Evolutionary conservation across 441 rosid genomes (phyloP).

Genomic region (Gossypium gossypioides): DNA sequence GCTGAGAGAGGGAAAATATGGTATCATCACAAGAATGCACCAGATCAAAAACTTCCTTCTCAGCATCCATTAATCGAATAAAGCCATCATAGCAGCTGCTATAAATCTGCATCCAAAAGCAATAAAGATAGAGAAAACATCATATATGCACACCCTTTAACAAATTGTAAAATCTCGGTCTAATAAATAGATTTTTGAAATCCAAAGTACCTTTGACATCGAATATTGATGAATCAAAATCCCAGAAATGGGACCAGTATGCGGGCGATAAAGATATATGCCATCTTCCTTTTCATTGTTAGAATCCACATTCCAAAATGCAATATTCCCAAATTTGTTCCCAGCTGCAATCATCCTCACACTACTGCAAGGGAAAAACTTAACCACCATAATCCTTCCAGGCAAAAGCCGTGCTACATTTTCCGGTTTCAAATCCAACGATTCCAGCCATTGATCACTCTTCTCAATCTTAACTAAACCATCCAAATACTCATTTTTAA

Average conservation of each 20-base stretch:
- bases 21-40: slow-evolving; percentile 38
- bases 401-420: slow-evolving; percentile 60
- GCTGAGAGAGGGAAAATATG: slow-evolving; percentile 53
- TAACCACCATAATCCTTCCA: slow-evolving; percentile 44
- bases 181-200: background rate
- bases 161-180: background rate
- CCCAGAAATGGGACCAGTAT: slow-evolving; percentile 51
- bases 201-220: slow-evolving; percentile 45
- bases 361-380: slow-evolving; percentile 46
- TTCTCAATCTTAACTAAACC: slow-evolving; percentile 22
- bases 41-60: slow-evolving; percentile 58
- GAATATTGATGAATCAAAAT: slow-evolving; percentile 45
- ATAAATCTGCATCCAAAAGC: slow-evolving; percentile 36
- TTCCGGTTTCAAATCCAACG: slow-evolving; percentile 39
- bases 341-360: slow-evolving; percentile 61
- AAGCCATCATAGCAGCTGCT: slow-evolving; percentile 64
- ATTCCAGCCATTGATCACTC: slow-evolving; percentile 23
- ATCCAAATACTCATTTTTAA: slow-evolving; percentile 10
- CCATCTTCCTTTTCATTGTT: slow-evolving; percentile 34
- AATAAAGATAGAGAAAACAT: background rate
- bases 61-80: slow-evolving; percentile 58
- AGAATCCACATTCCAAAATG: slow-evolving; percentile 62
- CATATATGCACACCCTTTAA: background rate
- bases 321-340: slow-evolving; percentile 50
- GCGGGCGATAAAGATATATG: slow-evolving; percentile 45